Conservation (phyloP, 768 basidiomycete genomes). For the Thelephora ganbajun region DNA sequence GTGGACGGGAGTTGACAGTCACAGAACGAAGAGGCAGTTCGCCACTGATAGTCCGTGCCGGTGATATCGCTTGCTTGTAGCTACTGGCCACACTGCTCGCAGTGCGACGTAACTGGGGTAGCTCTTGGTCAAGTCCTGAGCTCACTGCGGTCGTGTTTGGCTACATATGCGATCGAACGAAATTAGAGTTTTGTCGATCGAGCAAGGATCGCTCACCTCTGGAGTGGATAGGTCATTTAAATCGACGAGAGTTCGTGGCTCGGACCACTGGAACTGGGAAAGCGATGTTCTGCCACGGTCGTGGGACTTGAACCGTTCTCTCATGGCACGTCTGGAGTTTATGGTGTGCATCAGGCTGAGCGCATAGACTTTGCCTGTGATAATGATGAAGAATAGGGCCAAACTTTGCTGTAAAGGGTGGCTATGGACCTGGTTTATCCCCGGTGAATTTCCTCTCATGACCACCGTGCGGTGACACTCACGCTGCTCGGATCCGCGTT, state of each 20-base stretch:
- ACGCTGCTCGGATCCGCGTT: background rate
- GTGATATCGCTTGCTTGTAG: too few relatives aligned
- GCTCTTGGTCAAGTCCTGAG: too few relatives aligned
- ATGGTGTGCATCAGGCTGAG: constrained; percentile 16
- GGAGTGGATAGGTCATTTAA: too few relatives aligned
- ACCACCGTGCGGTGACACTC: background rate
- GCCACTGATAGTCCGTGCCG: too few relatives aligned
- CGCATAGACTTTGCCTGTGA: constrained; percentile 35
- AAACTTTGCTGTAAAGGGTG: constrained; percentile 1
- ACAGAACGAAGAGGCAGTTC: too few relatives aligned
- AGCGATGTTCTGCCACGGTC: constrained; percentile 29
- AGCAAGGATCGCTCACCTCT: background rate
- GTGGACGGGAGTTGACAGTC: too few relatives aligned
- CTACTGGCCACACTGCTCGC: too few relatives aligned
- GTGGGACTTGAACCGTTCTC: constrained; percentile 21
- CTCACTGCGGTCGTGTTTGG: too few relatives aligned
- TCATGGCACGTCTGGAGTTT: constrained; percentile 17
- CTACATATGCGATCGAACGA: too few relatives aligned
- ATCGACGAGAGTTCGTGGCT: constrained; percentile 3
- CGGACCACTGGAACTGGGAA: constrained; percentile 22
- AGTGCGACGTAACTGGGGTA: too few relatives aligned
- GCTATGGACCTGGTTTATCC: too few relatives aligned
- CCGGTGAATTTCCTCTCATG: too few relatives aligned
- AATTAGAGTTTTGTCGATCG: constrained; percentile 5
- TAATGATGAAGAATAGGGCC: constrained; percentile 29